phyloP scores from a whole-genome alignment of 257 asterid species.

The Rauvolfia tetraphylla region DNA sequence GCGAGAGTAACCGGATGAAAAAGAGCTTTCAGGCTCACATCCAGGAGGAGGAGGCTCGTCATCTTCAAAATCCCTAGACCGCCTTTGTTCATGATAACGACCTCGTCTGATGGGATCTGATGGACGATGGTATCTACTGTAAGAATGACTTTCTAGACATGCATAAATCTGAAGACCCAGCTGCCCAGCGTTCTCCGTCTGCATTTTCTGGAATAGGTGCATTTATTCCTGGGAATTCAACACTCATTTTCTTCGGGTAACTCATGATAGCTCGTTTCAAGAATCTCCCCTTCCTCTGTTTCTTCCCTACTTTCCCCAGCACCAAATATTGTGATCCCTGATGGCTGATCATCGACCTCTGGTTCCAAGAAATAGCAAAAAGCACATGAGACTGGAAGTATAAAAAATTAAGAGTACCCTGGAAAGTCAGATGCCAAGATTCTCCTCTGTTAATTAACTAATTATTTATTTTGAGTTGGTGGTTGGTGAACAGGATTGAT shows the following conservation, averaged over 20 bases:
- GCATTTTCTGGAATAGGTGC: constrained; percentile 89
- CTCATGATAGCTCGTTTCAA: constrained; percentile 30
- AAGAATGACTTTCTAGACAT: constrained; percentile 38
- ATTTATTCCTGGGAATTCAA: constrained; percentile 85
- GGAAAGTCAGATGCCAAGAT: neutral
- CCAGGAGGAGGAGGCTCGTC: constrained; percentile 93
- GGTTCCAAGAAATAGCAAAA: constrained; percentile 31
- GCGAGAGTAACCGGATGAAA: constrained; percentile 38
- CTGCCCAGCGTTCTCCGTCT: constrained; percentile 68
- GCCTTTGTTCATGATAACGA: constrained; percentile 28
- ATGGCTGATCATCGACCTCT: constrained; percentile 68
- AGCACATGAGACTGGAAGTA: neutral
- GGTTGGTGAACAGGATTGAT: neutral
- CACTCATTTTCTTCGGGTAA: constrained; percentile 56
- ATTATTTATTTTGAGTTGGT: neutral
- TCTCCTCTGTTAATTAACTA: neutral
- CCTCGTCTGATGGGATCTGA: constrained; percentile 43
- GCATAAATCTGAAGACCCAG: constrained; percentile 30
- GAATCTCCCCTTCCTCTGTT: constrained; percentile 72
- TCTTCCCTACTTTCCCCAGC: constrained; percentile 52
- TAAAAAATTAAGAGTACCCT: neutral
- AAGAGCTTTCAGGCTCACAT: constrained; percentile 56
- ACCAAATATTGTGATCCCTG: constrained; percentile 90
- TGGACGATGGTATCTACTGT: constrained; percentile 36
- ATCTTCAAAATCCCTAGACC: constrained; percentile 40